A percentile compares a stretch with the other conserved stretches of the same genome.
Conservation (phyloP, 169 alveolate species). For the Pseudocohnilembus persalinus region DNA sequence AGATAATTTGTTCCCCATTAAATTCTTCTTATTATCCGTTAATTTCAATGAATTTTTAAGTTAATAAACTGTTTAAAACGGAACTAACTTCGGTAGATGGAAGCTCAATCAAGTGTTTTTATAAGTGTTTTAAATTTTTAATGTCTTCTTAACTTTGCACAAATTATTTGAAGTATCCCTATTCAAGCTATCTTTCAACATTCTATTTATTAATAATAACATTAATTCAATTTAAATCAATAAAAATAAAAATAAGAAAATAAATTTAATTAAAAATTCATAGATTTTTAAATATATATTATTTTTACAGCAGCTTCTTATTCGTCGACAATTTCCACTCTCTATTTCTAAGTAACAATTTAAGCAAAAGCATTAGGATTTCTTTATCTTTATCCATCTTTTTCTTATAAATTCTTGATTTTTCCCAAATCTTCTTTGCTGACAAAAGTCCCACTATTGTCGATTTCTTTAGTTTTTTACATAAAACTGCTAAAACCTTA, state of each 20-base stretch:
- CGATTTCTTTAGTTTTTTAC: neutral
- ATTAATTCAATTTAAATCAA: too few species aligned
- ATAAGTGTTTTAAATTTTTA: neutral
- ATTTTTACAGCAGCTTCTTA: too few species aligned
- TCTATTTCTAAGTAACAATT: neutral
- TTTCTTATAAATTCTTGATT: too few species aligned
- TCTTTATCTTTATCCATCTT: neutral
- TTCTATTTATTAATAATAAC: too few species aligned
- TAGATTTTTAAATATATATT: too few species aligned
- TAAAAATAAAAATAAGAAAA: too few species aligned
- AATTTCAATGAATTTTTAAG: neutral
- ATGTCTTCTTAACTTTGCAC: neutral
- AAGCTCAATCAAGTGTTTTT: neutral
- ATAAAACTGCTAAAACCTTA: neutral
- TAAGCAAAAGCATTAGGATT: neutral
- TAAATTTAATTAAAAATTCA: too few species aligned
- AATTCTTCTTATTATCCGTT: neutral
- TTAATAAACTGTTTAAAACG: too few species aligned
- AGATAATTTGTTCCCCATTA: neutral
- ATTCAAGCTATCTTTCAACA: too few species aligned
- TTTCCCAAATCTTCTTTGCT: neutral
- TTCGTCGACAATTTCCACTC: neutral
- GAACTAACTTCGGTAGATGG: neutral
- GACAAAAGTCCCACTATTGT: too few species aligned
- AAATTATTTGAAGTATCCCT: neutral